A percentile compares a stretch with the other conserved stretches of the same genome.
phyloP scores from a whole-genome alignment of 345 rosid species.

The Aquilaria sinensis region DNA sequence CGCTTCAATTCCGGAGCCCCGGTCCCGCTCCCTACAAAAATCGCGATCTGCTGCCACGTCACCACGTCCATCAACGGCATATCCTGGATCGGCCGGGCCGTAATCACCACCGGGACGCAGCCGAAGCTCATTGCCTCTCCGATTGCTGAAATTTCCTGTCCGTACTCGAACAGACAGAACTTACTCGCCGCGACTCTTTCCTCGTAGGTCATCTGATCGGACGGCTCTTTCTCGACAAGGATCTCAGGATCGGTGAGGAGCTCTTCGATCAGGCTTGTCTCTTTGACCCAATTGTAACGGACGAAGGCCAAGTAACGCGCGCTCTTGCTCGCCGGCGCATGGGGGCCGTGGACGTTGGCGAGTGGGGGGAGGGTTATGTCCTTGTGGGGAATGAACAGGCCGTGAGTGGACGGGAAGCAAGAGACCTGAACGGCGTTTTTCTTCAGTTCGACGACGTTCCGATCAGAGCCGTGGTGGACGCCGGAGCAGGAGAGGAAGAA shows the following conservation, averaged over 20 bases:
- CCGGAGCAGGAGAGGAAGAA: constrained; percentile 38
- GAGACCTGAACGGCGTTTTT: constrained; percentile 61
- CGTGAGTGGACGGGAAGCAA: constrained; percentile 35
- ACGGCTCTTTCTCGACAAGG: constrained; percentile 40
- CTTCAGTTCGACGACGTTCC: constrained; percentile 51
- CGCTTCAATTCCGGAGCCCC: constrained; percentile 29
- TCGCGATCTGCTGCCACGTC: constrained; percentile 43
- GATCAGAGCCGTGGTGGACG: constrained; percentile 31
- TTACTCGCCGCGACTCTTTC: constrained; percentile 25
- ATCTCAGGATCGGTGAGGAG: constrained; percentile 30
- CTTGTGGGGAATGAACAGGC: constrained; percentile 49
- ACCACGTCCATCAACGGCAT: constrained; percentile 52
- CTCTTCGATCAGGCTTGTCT: constrained; percentile 16
- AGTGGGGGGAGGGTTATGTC: constrained; percentile 47
- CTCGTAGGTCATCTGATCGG: constrained; percentile 24
- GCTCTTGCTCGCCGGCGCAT: constrained; percentile 9
- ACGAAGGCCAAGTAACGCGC: constrained; percentile 25
- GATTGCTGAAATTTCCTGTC: constrained; percentile 29
- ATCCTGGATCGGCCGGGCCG: constrained; percentile 54
- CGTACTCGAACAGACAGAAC: constrained; percentile 49
- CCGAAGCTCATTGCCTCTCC: constrained; percentile 48
- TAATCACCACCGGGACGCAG: constrained; percentile 48
- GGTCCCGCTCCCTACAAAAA: constrained; percentile 30
- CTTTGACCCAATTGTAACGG: constrained; percentile 22
- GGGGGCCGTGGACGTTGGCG: background rate